Evolutionary conservation across 176 grass and related monocot genomes (phyloP), one percentile per base, ranked within the genome.

Genomic region (Rhynchospora tenuis): DNA sequence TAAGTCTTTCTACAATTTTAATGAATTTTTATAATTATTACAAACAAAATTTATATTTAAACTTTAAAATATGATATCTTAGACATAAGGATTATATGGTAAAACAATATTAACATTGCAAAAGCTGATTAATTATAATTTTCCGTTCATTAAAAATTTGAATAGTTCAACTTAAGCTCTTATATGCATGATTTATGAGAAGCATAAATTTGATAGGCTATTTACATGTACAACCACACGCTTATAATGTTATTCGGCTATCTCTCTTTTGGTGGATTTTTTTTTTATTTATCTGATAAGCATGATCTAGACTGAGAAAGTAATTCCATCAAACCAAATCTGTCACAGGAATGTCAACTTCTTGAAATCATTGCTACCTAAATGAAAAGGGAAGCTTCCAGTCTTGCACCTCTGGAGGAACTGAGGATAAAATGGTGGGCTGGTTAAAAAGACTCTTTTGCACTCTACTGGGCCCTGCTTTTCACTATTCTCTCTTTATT

Each of bases 351-450:
- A 38, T 38, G n/a, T 27, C 71, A 11, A 46, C 43, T 46, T 24
- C 9, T 12, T 5, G 4, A 64, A 64, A 15, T 64, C 1, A 65
- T 5, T 47, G 69, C 44, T 73, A 20, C 45, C 69, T 54, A 76
- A 54, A 55, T 55, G 73, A 76, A 26, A 76, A 29, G 48, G 24
- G 73, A 76, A 76, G 48, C 48, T 76, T 76, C 73, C 24, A 16
- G 46, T 56, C 23, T 52, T 54, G 47, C 46, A 55, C 48, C 73
- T 55, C 46, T 26, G 52, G 23, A n/a, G n/a, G n/a, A n/a, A n/a
- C n/a, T 16, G 23, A 75, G 72, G 72, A 75, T 54, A 27, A 73
- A 28, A 75, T 75, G 46, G 72, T 52, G 47, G 11, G 47, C 47
- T 75, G 46, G 27, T 75, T 46, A 75, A 73, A 22, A 23, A 28